phyloP scores from a whole-genome alignment of 257 asterid species.

The Nicotiana paniculata region DNA sequence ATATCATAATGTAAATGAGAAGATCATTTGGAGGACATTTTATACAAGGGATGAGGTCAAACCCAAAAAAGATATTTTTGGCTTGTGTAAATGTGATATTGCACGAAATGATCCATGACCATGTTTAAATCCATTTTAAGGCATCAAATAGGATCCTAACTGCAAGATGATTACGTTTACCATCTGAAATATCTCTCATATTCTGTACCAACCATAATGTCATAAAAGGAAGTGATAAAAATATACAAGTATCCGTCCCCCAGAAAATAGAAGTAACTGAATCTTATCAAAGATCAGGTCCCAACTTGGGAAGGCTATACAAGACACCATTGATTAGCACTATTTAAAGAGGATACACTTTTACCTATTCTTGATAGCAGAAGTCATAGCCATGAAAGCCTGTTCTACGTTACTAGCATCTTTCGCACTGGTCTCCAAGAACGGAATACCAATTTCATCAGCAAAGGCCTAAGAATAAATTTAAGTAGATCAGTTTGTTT shows the following conservation, averaged over 20 bases:
- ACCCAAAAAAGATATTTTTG: not conserved
- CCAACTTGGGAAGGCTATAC: not conserved
- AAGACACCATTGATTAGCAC: not conserved
- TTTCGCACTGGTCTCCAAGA: constrained; percentile 95
- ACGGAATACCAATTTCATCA: constrained; percentile 89
- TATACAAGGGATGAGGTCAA: not conserved
- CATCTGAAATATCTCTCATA: not conserved
- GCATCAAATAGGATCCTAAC: not conserved
- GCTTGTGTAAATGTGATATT: not conserved
- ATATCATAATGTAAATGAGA: not conserved
- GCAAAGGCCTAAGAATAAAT: constrained; percentile 65
- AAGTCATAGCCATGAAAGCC: constrained; percentile 96
- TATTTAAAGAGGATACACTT: not conserved
- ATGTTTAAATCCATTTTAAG: not conserved
- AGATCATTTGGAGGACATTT: not conserved
- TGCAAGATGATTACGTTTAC: not conserved
- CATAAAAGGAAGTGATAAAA: not conserved
- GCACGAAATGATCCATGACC: not conserved
- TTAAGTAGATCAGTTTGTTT: constrained; percentile 3
- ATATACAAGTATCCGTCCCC: not conserved
- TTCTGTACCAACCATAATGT: not conserved
- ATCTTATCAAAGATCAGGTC: not conserved
- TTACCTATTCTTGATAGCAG: constrained; percentile 72
- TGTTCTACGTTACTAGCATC: constrained; percentile 80
- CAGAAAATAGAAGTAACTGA: not conserved